phyloP scores from a whole-genome alignment of 306 rosid genomes.

The Begonia peltatifolia region DNA sequence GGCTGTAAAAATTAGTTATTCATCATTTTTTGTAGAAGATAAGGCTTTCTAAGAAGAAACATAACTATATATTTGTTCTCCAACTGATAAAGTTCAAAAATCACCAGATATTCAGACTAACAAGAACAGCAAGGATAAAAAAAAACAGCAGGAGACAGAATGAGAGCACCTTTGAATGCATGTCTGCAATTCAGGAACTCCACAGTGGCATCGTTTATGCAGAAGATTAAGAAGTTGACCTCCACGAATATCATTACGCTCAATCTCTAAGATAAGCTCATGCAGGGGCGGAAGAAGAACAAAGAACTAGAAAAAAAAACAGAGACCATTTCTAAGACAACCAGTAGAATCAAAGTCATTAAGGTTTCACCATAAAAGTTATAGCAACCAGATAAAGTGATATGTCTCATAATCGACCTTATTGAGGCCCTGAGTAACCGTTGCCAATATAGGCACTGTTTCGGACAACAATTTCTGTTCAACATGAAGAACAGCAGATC shows the following conservation, averaged over 20 bases:
- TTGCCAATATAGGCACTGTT: conserved; percentile 73
- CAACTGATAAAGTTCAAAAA: too few relatives aligned
- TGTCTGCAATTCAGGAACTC: conserved; percentile 92
- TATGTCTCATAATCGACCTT: conserved; percentile 30
- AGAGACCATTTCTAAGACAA: background rate
- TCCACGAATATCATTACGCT: conserved; percentile 69
- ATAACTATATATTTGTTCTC: too few relatives aligned
- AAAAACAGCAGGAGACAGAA: conserved; percentile 2
- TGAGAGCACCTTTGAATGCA: conserved; percentile 66
- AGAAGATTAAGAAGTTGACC: conserved; percentile 86
- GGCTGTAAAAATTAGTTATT: too few relatives aligned
- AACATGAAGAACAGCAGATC: conserved; percentile 75
- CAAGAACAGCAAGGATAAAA: background rate
- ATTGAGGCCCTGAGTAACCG: conserved; percentile 77
- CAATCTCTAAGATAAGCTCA: conserved; percentile 72
- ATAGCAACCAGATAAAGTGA: conserved; percentile 5
- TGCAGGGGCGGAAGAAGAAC: conserved; percentile 75
- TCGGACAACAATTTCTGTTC: conserved; percentile 83
- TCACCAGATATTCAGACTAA: too few relatives aligned
- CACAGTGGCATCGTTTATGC: conserved; percentile 84
- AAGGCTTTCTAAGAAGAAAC: too few relatives aligned
- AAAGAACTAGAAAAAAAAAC: conserved; percentile 40
- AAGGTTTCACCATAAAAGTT: background rate
- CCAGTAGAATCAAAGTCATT: too few relatives aligned
- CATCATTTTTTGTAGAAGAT: too few relatives aligned